Base-by-base conservation (phyloP, 768 basidiomycete genomes). In the Auriscalpium vulgare region DNA sequence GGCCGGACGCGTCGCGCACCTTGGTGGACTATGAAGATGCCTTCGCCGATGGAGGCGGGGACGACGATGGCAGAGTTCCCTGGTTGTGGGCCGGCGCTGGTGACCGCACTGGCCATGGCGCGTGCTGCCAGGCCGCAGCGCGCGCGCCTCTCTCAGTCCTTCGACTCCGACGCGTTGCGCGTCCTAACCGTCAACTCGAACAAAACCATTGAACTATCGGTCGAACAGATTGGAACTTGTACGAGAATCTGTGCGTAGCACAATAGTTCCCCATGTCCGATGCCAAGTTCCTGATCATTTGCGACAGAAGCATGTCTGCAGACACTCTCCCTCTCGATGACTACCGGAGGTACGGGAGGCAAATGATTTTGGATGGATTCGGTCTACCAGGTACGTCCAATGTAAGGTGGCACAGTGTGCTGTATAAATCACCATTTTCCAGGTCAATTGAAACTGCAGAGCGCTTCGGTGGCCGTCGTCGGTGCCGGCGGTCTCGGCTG, bases 401-500 rank as follows among this genome's bases (percentile, higher is more conserved):
- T 23, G 37, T 45, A 35, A 37, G 49, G 51, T 47, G 37, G 19
- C 40, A 7, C 16, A 4, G 16, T 2, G 7, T 52, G 10, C 10
- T 11, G 17, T 37, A 21, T 46, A 7, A 48, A 47, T 63, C 59
- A 19, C 40, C 8, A 21, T 51, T 37, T 9, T 7, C 8, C 53
- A 95, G 95, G 89, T 17, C 95, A 98, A 69, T 68, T 93, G 44
- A 91, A 85, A 68, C 74, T 99, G 10, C 83, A 83, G 57, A 64
- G 74, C 8, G 82, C 93, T 0, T 84, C 85, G 2, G 84, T 95
- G 2, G 84, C 84, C 14, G 91, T 98, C 4, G 82, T 97, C 4
- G 97, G 97, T 29, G 97, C 95, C 14, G 97, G 97, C 0, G 97
- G 97, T 9, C 77, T 99, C 11, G 97, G 97, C 10, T 98, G 97